Conservation (phyloP, 2,329 filamentous ascomycete species). For the Tolypocladium cylindrosporum region DNA sequence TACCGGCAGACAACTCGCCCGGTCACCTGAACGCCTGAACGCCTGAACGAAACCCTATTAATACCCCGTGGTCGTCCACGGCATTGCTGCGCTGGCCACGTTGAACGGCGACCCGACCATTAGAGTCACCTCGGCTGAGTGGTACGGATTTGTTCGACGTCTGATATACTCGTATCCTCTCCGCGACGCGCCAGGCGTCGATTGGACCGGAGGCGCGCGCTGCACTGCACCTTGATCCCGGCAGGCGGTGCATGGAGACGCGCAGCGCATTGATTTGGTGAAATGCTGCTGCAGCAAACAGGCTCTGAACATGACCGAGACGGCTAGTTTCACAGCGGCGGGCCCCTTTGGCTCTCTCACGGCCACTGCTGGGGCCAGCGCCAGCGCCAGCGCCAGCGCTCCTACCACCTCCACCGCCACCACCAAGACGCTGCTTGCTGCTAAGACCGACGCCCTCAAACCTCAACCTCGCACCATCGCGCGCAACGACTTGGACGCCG, state of each 20-base stretch:
- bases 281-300: background rate
- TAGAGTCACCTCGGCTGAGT: background rate
- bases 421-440: background rate
- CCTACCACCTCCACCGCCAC: constrained; percentile 4
- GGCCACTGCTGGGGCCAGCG: constrained; percentile 1
- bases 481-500: background rate
- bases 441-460: background rate
- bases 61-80: background rate
- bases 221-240: background rate
- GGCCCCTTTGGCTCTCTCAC: constrained; percentile 11
- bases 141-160: background rate
- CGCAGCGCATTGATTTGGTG: background rate
- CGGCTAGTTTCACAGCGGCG: constrained; percentile 17
- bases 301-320: constrained; percentile 11
- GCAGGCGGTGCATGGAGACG: background rate
- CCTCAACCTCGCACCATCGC: background rate
- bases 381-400: constrained; percentile 5
- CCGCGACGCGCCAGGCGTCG: background rate
- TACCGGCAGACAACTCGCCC: background rate
- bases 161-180: background rate
- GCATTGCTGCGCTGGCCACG: background rate
- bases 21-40: background rate
- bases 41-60: background rate
- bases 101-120: background rate
- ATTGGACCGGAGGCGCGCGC: background rate